phyloP scores from a whole-genome alignment of 2,329 filamentous ascomycete species.

The Cladobotryum protrusum region DNA sequence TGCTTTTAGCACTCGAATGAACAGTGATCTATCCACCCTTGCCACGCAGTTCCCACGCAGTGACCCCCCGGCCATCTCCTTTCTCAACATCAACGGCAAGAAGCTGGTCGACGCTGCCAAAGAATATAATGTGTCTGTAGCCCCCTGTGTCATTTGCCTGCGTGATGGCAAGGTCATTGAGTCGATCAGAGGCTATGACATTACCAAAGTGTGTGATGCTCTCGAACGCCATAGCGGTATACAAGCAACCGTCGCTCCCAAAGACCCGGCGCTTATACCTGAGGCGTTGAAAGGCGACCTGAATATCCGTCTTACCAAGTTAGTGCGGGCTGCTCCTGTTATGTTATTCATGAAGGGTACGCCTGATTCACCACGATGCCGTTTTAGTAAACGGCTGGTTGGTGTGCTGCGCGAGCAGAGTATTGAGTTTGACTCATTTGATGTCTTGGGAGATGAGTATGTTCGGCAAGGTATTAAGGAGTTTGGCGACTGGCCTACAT shows the following conservation, averaged over 20 bases:
- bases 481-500: conserved; percentile 98
- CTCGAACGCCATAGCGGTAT: conserved; percentile 80
- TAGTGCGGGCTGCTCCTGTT: conserved; percentile 92
- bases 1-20: conserved; percentile 92
- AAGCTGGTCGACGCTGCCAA: conserved; percentile 89
- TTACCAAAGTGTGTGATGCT: conserved; percentile 75
- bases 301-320: conserved; percentile 68
- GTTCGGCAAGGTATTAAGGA: conserved; percentile 94
- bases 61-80: conserved; percentile 63
- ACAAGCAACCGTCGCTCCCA: no score
- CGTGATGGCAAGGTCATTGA: conserved; percentile 71
- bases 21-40: conserved; percentile 74
- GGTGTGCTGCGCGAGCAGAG: conserved; percentile 78
- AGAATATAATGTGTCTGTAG: conserved; percentile 86
- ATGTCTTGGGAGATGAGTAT: conserved; percentile 95
- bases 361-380: conserved; percentile 78
- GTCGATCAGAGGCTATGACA: conserved; percentile 83
- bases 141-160: conserved; percentile 84
- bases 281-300: conserved; percentile 66
- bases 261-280: no score
- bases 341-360: conserved; percentile 99
- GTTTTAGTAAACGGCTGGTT: conserved; percentile 88
- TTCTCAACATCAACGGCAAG: conserved; percentile 90
- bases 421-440: conserved; percentile 98
- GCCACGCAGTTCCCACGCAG: conserved; percentile 75